Evolutionary conservation across 768 basidiomycete genomes (phyloP).

Genomic region (Neoboletus subvelutipes): DNA sequence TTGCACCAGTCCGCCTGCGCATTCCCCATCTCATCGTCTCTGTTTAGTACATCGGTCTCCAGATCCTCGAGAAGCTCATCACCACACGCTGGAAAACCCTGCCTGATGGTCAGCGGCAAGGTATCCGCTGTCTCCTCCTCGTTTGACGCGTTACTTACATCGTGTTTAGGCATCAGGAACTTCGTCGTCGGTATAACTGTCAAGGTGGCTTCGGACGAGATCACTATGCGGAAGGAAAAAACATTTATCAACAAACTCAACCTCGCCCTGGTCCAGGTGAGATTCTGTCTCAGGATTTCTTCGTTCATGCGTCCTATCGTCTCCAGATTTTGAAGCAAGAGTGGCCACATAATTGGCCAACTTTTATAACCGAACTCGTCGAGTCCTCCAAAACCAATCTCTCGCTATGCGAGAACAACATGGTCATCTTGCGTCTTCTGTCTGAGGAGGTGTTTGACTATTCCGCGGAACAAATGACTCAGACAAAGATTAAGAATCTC

Average conservation of each 20-base stretch:
- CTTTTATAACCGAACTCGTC: slow-evolving; percentile 94
- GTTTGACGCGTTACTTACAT: slow-evolving; percentile 11
- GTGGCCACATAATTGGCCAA: slow-evolving; percentile 99
- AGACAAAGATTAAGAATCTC: slow-evolving; percentile 93
- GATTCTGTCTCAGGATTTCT: slow-evolving; percentile 17
- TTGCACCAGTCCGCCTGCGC: neutral
- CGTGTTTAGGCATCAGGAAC: slow-evolving; percentile 79
- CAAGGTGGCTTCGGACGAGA: slow-evolving; percentile 90
- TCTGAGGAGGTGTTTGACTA: slow-evolving; percentile 99
- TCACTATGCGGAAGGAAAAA: slow-evolving; percentile 86
- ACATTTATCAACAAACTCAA: slow-evolving; percentile 96
- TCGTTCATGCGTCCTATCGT: slow-evolving; percentile 7
- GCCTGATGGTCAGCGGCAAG: slow-evolving; percentile 91
- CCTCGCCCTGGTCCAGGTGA: slow-evolving; percentile 89
- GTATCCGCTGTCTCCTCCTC: slow-evolving; percentile 36
- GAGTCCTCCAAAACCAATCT: slow-evolving; percentile 96
- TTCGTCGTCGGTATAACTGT: slow-evolving; percentile 94
- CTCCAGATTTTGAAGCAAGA: slow-evolving; percentile 95
- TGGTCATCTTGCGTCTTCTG: slow-evolving; percentile 96
- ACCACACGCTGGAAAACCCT: slow-evolving; percentile 94
- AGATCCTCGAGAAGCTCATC: slow-evolving; percentile 95
- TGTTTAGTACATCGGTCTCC: slow-evolving; percentile 87
- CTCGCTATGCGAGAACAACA: slow-evolving; percentile 98
- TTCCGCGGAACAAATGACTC: slow-evolving; percentile 98
- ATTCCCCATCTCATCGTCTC: slow-evolving; percentile 14